Evolutionary conservation across 352 stramenopile genomes (phyloP).

Genomic region (Thalassiosira exigua): DNA sequence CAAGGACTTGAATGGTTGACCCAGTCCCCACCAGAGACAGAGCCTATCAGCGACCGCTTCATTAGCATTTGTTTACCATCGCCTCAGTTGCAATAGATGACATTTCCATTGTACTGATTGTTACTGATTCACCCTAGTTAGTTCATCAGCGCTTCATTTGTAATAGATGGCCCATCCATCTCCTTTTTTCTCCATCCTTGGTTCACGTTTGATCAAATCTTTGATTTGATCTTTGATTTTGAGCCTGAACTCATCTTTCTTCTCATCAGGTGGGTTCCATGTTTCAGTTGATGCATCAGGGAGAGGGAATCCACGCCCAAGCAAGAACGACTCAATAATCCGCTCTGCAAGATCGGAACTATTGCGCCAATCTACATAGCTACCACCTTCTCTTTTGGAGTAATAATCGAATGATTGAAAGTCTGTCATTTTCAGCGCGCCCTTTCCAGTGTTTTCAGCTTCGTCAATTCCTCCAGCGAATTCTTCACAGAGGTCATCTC

Average conservation of each 20-base stretch:
- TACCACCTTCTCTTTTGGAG: not conserved
- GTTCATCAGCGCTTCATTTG: not conserved
- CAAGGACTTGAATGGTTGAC: no score
- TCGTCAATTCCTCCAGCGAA: constrained; percentile 13
- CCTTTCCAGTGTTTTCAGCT: constrained; percentile 19
- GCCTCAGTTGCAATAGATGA: no score
- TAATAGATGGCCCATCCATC: constrained; percentile 24
- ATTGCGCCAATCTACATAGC: no score
- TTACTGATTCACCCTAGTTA: no score
- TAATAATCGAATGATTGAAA: constrained; percentile 22
- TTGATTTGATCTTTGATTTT: constrained; percentile 38
- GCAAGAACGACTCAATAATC: constrained; percentile 5
- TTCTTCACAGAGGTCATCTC: constrained; percentile 13
- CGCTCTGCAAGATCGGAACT: not conserved
- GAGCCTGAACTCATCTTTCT: no score
- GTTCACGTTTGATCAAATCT: constrained; percentile 35
- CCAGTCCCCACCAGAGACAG: no score
- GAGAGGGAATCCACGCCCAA: not conserved
- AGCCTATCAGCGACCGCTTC: no score
- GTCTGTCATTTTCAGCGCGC: not conserved
- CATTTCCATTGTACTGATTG: no score
- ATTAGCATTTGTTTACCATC: no score
- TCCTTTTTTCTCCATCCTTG: constrained; percentile 6
- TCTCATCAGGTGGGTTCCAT: no score
- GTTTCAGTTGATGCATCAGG: not conserved